Conservation (phyloP, 352 stramenopile genomes). For the Thalassiosira gravida region DNA sequence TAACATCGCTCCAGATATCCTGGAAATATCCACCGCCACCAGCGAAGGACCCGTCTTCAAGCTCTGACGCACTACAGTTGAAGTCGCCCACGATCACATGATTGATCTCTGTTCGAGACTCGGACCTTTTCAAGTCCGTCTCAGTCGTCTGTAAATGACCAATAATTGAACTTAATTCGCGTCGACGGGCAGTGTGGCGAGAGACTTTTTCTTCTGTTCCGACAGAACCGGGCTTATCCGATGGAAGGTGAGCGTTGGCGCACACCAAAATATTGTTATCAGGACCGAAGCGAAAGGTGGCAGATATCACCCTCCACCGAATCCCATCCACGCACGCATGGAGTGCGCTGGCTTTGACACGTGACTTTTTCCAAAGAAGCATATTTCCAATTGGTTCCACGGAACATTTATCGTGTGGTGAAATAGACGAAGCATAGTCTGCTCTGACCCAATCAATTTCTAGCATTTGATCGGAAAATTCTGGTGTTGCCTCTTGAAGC, state of each 20-base stretch:
- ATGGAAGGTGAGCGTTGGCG: too few relatives aligned
- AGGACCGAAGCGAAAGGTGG: too few relatives aligned
- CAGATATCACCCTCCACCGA: too few relatives aligned
- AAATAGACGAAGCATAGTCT: constrained; percentile 12
- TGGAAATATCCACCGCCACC: constrained; percentile 20
- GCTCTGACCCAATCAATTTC: constrained; percentile 16
- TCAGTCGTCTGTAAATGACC: constrained; percentile 27
- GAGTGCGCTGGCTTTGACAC: constrained; percentile 2
- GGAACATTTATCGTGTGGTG: background rate
- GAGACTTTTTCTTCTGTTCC: constrained; percentile 11
- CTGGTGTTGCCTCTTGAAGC: constrained; percentile 44
- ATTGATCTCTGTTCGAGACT: background rate
- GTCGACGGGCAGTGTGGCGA: constrained; percentile 13
- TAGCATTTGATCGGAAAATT: constrained; percentile 27
- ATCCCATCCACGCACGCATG: too few relatives aligned
- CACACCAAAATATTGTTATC: too few relatives aligned
- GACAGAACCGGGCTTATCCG: too few relatives aligned
- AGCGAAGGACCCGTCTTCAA: constrained; percentile 17
- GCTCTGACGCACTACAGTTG: constrained; percentile 20
- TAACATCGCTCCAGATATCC: background rate
- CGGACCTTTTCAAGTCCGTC: background rate
- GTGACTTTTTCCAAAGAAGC: constrained; percentile 31
- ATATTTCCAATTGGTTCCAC: constrained; percentile 30
- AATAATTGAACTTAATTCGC: constrained; percentile 39
- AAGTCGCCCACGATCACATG: constrained; percentile 42